Conservation (phyloP, 2,329 filamentous ascomycete species). For the Chaetomiaceae sp. region DNA sequence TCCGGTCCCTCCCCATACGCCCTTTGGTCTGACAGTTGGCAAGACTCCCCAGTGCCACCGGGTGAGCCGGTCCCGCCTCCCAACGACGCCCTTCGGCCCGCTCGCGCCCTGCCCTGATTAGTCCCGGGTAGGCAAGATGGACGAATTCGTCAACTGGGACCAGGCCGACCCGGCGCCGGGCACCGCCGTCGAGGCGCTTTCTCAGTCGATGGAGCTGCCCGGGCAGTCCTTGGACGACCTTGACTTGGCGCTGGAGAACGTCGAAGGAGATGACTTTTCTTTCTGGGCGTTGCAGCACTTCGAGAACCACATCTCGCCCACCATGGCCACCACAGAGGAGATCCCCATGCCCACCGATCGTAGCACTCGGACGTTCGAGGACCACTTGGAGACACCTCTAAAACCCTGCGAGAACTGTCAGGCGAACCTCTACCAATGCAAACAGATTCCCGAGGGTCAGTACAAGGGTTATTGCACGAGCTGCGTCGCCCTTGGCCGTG, state of each 20-base stretch:
- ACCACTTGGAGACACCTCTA: constrained; percentile 39
- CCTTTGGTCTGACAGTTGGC: constrained; percentile 16
- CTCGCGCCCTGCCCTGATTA: constrained; percentile 10
- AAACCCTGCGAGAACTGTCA: constrained; percentile 48
- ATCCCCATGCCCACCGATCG: constrained; percentile 22
- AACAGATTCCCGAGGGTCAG: constrained; percentile 53
- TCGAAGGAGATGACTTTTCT: constrained; percentile 53
- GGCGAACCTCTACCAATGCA: constrained; percentile 51
- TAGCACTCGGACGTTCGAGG: constrained; percentile 29
- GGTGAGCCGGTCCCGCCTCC: constrained; percentile 3
- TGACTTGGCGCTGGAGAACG: constrained; percentile 49
- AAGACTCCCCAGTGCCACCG: background rate
- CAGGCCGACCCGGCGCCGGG: constrained; percentile 36
- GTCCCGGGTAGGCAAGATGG: constrained; percentile 32
- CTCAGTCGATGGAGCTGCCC: constrained; percentile 5
- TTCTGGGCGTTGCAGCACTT: constrained; percentile 56
- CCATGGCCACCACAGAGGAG: constrained; percentile 13
- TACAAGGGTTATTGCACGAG: constrained; percentile 56
- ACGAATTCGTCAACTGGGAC: constrained; percentile 61
- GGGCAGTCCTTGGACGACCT: constrained; percentile 35
- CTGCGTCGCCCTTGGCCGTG: constrained; percentile 53
- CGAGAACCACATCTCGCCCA: constrained; percentile 35
- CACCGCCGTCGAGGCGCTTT: constrained; percentile 24
- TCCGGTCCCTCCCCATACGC: constrained; percentile 6
- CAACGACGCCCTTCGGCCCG: constrained; percentile 7